phyloP scores from a whole-genome alignment of 2,329 filamentous ascomycete species.

The Didymella pinodella region DNA sequence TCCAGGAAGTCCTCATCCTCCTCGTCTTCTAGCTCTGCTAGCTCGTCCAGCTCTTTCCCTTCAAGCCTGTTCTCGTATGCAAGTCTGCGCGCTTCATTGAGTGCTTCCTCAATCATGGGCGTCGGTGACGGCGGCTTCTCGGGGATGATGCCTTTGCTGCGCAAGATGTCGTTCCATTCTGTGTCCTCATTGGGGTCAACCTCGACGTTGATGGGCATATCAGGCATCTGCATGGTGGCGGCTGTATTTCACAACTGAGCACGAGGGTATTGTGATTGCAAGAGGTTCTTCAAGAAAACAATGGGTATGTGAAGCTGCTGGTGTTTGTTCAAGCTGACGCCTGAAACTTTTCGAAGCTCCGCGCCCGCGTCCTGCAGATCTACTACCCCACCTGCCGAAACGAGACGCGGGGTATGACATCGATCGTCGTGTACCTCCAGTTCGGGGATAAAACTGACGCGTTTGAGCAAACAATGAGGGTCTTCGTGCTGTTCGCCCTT shows the following conservation, averaged over 20 bases:
- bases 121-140: slow-evolving; percentile 96
- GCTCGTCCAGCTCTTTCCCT: slow-evolving; percentile 91
- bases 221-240: slow-evolving; percentile 52
- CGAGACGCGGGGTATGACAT: slow-evolving; percentile 19
- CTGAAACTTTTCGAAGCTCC: slow-evolving; percentile 25
- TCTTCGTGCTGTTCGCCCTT: background rate
- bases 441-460: background rate
- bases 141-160: slow-evolving; percentile 96
- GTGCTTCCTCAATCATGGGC: slow-evolving; percentile 93
- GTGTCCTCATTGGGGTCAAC: slow-evolving; percentile 97
- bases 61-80: slow-evolving; percentile 93
- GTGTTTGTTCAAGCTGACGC: slow-evolving; percentile 19
- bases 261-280: slow-evolving; percentile 42
- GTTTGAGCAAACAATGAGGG: no score
- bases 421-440: background rate
- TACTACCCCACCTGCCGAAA: slow-evolving; percentile 28
- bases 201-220: slow-evolving; percentile 75
- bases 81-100: slow-evolving; percentile 80
- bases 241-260: background rate
- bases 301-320: background rate
- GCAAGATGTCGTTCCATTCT: slow-evolving; percentile 99
- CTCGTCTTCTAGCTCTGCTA: slow-evolving; percentile 91
- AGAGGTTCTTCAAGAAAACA: background rate
- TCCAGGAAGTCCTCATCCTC: slow-evolving; percentile 94
- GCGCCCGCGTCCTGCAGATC: slow-evolving; percentile 25